Evolutionary conservation across 495 filamentous ascomycete genomes (phyloP).

Genomic region (Platismatia glauca): DNA sequence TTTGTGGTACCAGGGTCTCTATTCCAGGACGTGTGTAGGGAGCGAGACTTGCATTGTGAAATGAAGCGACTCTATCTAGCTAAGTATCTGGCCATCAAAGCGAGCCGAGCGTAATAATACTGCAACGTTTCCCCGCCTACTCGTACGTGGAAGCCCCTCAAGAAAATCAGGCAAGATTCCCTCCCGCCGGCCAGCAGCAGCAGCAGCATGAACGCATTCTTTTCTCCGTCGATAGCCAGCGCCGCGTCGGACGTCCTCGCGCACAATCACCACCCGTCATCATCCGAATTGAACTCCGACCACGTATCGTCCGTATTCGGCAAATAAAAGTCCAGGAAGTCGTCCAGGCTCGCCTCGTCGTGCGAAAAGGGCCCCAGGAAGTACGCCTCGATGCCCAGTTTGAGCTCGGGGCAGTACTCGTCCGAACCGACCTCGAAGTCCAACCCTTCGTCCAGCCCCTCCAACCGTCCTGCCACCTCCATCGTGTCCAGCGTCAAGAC

Average conservation of each 20-base stretch:
- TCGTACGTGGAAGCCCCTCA: neutral
- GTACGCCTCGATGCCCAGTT: neutral
- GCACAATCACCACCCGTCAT: neutral
- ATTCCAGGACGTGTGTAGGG: neutral
- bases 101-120: neutral
- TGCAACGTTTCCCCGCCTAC: too few species aligned
- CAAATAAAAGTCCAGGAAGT: neutral
- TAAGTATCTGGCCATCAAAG: neutral
- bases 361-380: constrained; percentile 2
- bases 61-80: neutral
- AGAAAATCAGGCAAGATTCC: neutral
- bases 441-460: neutral
- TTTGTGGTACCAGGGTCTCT: neutral
- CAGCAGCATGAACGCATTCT: neutral
- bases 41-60: neutral
- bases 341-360: constrained; percentile 8
- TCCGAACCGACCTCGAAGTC: neutral
- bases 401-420: neutral
- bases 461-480: neutral
- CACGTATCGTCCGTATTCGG: neutral
- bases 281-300: neutral
- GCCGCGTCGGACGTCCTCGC: neutral
- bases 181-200: neutral
- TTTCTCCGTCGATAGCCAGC: neutral
- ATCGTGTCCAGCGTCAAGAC: neutral